phyloP scores from a whole-genome alignment of 305 asterid species.

The Petunia hybrid region DNA sequence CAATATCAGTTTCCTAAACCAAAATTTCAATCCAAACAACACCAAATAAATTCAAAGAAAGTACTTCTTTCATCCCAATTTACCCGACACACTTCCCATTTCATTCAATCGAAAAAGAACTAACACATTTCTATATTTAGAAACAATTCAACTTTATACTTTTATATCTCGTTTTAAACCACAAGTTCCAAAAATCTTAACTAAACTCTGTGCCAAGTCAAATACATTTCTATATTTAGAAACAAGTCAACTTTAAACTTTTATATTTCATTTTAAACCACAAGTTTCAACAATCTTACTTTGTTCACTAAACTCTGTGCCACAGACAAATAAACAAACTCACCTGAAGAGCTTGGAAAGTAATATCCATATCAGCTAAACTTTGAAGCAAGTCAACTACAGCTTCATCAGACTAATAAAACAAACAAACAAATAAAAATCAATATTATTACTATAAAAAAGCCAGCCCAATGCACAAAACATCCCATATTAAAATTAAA shows the following conservation, averaged over 20 bases:
- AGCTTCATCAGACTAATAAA: conserved; percentile 66
- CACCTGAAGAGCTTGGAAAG: conserved; percentile 83
- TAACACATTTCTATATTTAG: too few species aligned
- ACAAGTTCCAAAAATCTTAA: too few species aligned
- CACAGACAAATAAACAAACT: not conserved
- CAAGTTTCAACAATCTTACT: too few species aligned
- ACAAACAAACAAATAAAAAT: not conserved
- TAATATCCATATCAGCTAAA: conserved; percentile 90
- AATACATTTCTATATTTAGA: too few species aligned
- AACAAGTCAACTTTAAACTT: too few species aligned
- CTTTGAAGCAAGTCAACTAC: conserved; percentile 77
- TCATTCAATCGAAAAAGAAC: too few species aligned
- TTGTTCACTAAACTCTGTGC: too few species aligned
- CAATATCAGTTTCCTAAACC: conserved; percentile 85
- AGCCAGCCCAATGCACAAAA: not conserved
- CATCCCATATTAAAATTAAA: not conserved
- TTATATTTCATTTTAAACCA: too few species aligned
- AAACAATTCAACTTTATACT: too few species aligned
- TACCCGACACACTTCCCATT: too few species aligned
- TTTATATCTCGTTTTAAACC: too few species aligned
- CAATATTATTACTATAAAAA: not conserved
- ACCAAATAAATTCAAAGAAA: not conserved
- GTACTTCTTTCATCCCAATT: not conserved
- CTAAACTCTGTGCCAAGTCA: too few species aligned
- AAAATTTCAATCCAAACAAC: conserved; percentile 22